These are phyloP conservation scores for Neonectria hederae DNA, from an alignment of 2,329 filamentous ascomycete genomes.

Conservation along the genomic window DNA sequence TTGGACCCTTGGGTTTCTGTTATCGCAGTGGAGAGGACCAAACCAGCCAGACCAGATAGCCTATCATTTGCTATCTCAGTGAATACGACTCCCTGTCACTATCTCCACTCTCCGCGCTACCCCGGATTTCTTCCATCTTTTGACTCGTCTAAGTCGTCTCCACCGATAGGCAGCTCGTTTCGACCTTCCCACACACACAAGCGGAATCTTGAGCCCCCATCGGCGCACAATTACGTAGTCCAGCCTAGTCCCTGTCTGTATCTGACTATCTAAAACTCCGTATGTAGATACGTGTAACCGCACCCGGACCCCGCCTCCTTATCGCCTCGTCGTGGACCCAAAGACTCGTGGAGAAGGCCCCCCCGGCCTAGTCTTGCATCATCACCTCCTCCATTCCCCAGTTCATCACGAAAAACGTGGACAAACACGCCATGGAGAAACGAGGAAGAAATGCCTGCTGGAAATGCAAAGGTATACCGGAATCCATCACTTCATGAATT, in stretches of 20 bases:
- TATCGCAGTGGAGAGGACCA: neutral
- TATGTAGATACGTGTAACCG: neutral
- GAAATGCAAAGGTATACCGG: constrained; percentile 18
- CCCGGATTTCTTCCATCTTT: neutral
- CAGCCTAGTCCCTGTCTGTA: neutral
- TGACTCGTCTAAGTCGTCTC: neutral
- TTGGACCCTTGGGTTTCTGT: neutral
- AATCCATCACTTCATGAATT: neutral
- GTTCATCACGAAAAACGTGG: neutral
- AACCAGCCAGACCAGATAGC: neutral
- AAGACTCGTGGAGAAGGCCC: neutral
- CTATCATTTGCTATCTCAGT: neutral
- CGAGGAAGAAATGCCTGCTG: constrained; percentile 21
- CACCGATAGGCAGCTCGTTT: constrained; percentile 7
- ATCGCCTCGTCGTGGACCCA: neutral
- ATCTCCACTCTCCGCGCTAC: neutral
- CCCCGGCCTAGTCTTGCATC: neutral
- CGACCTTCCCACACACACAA: constrained; percentile 10
- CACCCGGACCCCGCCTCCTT: neutral
- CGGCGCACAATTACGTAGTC: neutral
- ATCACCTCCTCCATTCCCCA: neutral
- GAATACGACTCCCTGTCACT: neutral
- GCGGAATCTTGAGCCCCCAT: neutral
- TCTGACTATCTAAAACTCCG: neutral
- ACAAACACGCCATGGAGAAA: constrained; percentile 18